These are phyloP conservation scores for Pseudozyma sp. DNA, from an alignment of 1,284 basidiomycete genomes.

Conservation along the genomic window DNA sequence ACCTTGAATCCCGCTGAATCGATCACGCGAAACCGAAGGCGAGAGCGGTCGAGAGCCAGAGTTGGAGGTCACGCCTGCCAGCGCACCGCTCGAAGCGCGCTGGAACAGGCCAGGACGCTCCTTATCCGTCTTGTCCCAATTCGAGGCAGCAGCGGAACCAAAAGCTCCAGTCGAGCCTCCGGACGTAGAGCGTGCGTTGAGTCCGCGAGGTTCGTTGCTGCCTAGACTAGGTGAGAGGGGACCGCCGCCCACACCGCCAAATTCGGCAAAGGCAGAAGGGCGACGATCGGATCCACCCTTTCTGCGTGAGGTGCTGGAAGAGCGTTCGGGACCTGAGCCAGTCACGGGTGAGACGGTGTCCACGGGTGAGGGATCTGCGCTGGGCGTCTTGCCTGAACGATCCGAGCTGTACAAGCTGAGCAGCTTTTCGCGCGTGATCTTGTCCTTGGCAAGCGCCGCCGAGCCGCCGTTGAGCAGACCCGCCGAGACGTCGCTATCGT, in stretches of 20 bases:
- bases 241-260: constrained; percentile 27
- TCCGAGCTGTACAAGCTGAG: constrained; percentile 60
- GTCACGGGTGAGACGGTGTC: constrained; percentile 19
- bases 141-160: constrained; percentile 28
- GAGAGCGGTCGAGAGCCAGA: constrained; percentile 40
- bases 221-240: constrained; percentile 33
- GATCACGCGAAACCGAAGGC: constrained; percentile 51
- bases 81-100: constrained; percentile 44
- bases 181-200: constrained; percentile 53
- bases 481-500: constrained; percentile 34
- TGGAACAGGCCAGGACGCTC: constrained; percentile 58
- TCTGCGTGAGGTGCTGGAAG: constrained; percentile 41
- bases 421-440: constrained; percentile 48
- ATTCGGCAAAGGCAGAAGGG: constrained; percentile 34
- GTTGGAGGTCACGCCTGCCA: constrained; percentile 29
- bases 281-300: constrained; percentile 39
- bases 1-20: constrained; percentile 58
- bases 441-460: constrained; percentile 42
- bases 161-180: constrained; percentile 34
- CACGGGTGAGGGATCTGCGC: constrained; percentile 33
- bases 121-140: constrained; percentile 46
- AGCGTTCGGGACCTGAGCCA: constrained; percentile 26
- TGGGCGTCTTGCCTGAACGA: constrained; percentile 25
- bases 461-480: constrained; percentile 28
- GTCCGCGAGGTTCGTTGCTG: constrained; percentile 45